These are phyloP conservation scores for Aspergillus sp. DNA, from an alignment of 2,329 filamentous ascomycete genomes.

Conservation along the genomic window DNA sequence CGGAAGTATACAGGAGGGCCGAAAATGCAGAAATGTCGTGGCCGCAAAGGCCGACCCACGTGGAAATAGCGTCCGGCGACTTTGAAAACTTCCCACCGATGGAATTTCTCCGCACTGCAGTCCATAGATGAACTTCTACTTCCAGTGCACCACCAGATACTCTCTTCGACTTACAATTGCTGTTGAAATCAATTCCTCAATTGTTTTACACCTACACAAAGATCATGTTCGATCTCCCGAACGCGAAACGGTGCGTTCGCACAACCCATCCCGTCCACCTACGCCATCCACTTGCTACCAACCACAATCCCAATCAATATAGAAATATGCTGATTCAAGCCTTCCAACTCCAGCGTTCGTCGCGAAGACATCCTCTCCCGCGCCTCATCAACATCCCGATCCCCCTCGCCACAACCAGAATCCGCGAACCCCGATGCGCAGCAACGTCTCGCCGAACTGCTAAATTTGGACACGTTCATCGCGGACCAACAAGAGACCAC, in stretches of 20 bases:
- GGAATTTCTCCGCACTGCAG: not conserved
- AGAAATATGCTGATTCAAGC: not conserved
- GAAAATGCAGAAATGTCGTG: not conserved
- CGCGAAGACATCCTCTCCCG: conserved; percentile 37
- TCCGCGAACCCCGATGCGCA: conserved; percentile 28
- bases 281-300: too few species aligned
- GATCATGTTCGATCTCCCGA: conserved; percentile 38
- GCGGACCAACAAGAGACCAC: conserved; percentile 1
- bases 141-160: too few species aligned
- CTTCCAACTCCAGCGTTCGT: conserved; percentile 29
- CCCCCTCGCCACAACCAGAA: conserved; percentile 30
- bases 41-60: not conserved
- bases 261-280: too few species aligned
- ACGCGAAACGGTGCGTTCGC: conserved; percentile 35
- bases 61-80: not conserved
- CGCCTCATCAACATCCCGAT: conserved; percentile 27
- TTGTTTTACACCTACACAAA: not conserved
- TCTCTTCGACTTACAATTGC: not conserved
- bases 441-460: conserved; percentile 32
- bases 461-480: conserved; percentile 32
- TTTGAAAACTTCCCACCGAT: not conserved
- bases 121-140: too few species aligned
- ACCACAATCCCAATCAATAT: too few species aligned
- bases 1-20: too few species aligned
- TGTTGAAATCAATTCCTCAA: not conserved